Evolutionary conservation across 345 rosid genomes (phyloP).

Genomic region (Barbarea vulgaris): DNA sequence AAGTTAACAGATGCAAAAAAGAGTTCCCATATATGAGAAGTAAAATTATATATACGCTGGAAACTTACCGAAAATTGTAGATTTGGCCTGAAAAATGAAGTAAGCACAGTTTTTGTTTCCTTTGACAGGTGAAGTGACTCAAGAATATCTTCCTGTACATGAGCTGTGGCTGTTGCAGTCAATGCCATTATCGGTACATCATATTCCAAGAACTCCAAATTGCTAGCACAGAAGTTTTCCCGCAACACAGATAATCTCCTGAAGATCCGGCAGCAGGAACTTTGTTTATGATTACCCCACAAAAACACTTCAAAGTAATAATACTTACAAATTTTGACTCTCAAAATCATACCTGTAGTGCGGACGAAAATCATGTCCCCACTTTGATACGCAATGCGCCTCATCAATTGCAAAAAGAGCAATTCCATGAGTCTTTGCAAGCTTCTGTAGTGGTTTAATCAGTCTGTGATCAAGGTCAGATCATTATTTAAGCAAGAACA

Average conservation of each 20-base stretch:
- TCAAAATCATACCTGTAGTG: slow-evolving; percentile 59
- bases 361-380: slow-evolving; percentile 97
- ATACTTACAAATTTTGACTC: background rate
- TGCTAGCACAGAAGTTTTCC: slow-evolving; percentile 61
- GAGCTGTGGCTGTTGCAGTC: slow-evolving; percentile 89
- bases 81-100: slow-evolving; percentile 84
- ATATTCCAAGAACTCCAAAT: slow-evolving; percentile 55
- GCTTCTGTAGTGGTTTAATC: slow-evolving; percentile 69
- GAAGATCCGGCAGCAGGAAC: slow-evolving; percentile 15
- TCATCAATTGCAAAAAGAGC: slow-evolving; percentile 91
- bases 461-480: slow-evolving; percentile 51
- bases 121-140: slow-evolving; percentile 67
- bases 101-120: slow-evolving; percentile 71
- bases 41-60: background rate
- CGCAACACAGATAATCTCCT: slow-evolving; percentile 73
- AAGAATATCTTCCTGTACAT: slow-evolving; percentile 73
- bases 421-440: slow-evolving; percentile 75
- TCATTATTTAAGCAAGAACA: slow-evolving; percentile 6
- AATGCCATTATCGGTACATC: slow-evolving; percentile 88
- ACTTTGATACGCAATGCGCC: slow-evolving; percentile 89
- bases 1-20: slow-evolving; percentile 4
- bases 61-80: slow-evolving; percentile 67
- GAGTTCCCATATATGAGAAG: slow-evolving; percentile 6
- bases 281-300: background rate
- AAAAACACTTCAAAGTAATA: background rate